phyloP scores from a whole-genome alignment of 2,329 filamentous ascomycete species.

The Teratosphaeria pseudoeucalypti region DNA sequence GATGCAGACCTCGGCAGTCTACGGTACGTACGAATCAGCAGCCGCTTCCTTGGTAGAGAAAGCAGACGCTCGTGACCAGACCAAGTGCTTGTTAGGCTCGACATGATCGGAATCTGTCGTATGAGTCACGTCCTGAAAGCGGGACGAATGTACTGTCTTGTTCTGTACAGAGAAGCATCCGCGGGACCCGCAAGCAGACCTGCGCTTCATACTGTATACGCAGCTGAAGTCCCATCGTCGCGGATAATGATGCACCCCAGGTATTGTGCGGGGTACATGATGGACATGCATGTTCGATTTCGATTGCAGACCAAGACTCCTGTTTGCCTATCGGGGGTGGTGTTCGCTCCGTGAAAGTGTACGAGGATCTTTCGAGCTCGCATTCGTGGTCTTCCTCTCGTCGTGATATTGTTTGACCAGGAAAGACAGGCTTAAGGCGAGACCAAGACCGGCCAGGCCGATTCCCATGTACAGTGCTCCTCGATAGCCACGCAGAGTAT shows the following conservation, averaged over 20 bases:
- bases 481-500: conserved; percentile 30
- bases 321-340: background rate
- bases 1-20: conserved; percentile 25
- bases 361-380: background rate
- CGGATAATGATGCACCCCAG: background rate
- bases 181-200: background rate
- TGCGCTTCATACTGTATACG: background rate
- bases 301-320: background rate
- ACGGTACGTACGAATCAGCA: background rate
- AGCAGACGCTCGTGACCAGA: background rate
- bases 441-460: conserved; percentile 20
- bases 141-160: background rate
- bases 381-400: background rate
- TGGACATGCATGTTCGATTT: background rate
- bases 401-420: conserved; percentile 12
- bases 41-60: background rate
- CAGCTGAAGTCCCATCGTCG: background rate
- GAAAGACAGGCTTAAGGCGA: conserved; percentile 19
- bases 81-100: conserved; percentile 11
- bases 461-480: conserved; percentile 33
- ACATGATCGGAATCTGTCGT: background rate
- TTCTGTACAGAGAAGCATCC: background rate
- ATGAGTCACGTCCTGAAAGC: background rate
- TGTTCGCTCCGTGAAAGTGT: background rate
- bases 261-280: background rate